A percentile compares a stretch with the other conserved stretches of the same genome.
These are phyloP conservation scores for Calamus simplicifolius DNA, from an alignment of 176 grass and related monocot genomes.

Conservation along the genomic window DNA sequence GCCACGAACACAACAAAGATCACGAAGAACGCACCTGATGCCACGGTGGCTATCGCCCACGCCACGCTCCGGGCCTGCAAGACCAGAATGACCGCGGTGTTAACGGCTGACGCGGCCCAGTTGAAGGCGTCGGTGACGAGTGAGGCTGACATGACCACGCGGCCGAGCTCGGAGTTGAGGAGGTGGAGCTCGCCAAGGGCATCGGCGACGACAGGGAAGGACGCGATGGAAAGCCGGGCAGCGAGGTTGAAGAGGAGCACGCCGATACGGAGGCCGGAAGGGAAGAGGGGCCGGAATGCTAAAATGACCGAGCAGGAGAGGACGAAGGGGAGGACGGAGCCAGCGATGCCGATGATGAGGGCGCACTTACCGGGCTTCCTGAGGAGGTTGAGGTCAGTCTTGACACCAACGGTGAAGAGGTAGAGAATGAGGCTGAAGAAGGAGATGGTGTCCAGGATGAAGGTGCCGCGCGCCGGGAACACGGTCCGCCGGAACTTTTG, in stretches of 20 bases:
- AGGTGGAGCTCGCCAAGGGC: conserved; percentile 59
- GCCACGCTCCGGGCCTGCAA: conserved; percentile 13
- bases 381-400: conserved; percentile 51
- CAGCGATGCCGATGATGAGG: conserved; percentile 37
- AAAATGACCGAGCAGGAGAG: conserved; percentile 30
- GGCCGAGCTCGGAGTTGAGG: conserved; percentile 87
- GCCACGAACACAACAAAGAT: conserved; percentile 35
- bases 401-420: conserved; percentile 66
- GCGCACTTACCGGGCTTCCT: conserved; percentile 34
- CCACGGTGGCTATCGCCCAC: conserved; percentile 19
- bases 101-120: conserved; percentile 36
- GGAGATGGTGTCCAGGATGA: conserved; percentile 47
- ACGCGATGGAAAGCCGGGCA: conserved; percentile 48
- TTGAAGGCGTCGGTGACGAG: conserved; percentile 59
- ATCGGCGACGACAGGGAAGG: conserved; percentile 58
- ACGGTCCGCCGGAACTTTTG: conserved; percentile 6
- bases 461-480: conserved; percentile 57
- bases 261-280: conserved; percentile 20
- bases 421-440: conserved; percentile 62
- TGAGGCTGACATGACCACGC: conserved; percentile 54
- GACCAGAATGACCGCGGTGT: conserved; percentile 13
- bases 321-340: conserved; percentile 45
- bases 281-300: conserved; percentile 21
- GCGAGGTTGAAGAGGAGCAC: conserved; percentile 40
- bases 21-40: conserved; percentile 23